Base-by-base conservation (phyloP, 2,329 filamentous ascomycete genomes). In the Dothidotthia symphoricarpi region DNA sequence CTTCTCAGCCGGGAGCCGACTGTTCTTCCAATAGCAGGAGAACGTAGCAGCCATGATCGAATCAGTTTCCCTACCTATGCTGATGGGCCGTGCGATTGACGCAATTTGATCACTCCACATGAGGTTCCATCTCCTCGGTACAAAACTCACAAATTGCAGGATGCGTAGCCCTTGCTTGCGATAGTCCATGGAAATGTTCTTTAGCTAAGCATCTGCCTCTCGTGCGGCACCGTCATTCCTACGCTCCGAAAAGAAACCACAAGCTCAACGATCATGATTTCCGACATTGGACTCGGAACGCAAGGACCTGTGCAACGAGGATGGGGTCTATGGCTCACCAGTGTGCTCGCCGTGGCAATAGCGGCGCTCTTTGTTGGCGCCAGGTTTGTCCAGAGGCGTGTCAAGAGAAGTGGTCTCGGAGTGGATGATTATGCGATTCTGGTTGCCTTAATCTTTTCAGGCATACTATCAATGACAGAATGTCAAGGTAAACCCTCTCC, bases 381-480 rank as follows among this genome's bases (percentile, higher is more conserved):
- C 17, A 37, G 54, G 34, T 28, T 57, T 22, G 14, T 36, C 10
- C 52, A 57, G 28, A 41, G 54, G 19, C 26, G 41, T 8, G 28
- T 45, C 28, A 55, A 49, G 38, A 42, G 39, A 15, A 49, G 35
- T 16, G 46, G 52, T 3, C n/a, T 55, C 1, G 54, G 52, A 14
- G 24, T 47, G 32, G 52, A 57, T 28, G 52, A 57, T 32, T 54
- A 54, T 25, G 47, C 51, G 44, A 55, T 57, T n/a, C 41, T 57
- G 6, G 46, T 43, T 8, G 46, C 54, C 16, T 35, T 55, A 25
- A 19, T 49, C 4, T 45, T 43, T 4, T 55, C 52, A 16, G 43
- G 45, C 7, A 13, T 57, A 15, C 25, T 57, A 8, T 52, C 50
- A 10, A 14, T 57, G 16, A 55, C 52, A 17, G 53, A 57, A 28